Evolutionary conservation across 2,329 filamentous ascomycete species (phyloP), one percentile per base, ranked within the genome.

Genomic region (Cercospora zeae-maydis): DNA sequence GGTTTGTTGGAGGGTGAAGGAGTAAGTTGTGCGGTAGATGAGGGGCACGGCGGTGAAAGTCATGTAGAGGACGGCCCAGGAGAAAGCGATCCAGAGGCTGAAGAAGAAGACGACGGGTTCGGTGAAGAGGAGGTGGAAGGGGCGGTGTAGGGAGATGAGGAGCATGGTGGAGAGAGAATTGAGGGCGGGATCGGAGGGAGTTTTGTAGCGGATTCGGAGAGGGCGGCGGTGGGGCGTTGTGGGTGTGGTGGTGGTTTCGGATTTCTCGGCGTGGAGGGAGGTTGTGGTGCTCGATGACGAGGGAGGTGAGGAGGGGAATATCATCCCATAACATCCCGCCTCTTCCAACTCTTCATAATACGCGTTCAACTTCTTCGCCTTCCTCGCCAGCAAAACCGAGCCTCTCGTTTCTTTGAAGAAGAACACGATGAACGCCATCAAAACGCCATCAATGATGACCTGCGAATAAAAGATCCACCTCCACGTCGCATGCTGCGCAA

Each of bases 401-500:
- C 90, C 92, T 7, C 93, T 81, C 2, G 91, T 96, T 75, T 97
- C 93, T 49, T 86, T 85, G 77, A 96, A 93, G 60, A 91, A 84
- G 4, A 90, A 59, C 10, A 84, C 81, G 21, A 96, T 83, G 1
- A 87, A 77, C 0, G 85, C 68, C 59, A 92, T 83, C 51, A 95
- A 75, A 0, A 86, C 74, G 0, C 81, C 86, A 59, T 87, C 85
- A 21, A 84, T 78, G 51, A 96, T 92, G 7, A 86, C 85, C 69
- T 97, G 93, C 30, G 93, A 82, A 83, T 92, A 96, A 74, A 96
- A 96, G 0, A 93, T 85, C 92, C 92, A 96, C 65, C 91, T 86
- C 91, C 91, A 96, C 4, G 78, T 82, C 1, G 85, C 81, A 56
- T 85, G 81, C 36, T 89, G 78, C 0, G 88, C 85, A 65, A 97